A percentile compares a stretch with the other conserved stretches of the same genome.
These are phyloP conservation scores for Haberlea rhodopensis DNA, from an alignment of 257 asterid species.

Conservation along the genomic window DNA sequence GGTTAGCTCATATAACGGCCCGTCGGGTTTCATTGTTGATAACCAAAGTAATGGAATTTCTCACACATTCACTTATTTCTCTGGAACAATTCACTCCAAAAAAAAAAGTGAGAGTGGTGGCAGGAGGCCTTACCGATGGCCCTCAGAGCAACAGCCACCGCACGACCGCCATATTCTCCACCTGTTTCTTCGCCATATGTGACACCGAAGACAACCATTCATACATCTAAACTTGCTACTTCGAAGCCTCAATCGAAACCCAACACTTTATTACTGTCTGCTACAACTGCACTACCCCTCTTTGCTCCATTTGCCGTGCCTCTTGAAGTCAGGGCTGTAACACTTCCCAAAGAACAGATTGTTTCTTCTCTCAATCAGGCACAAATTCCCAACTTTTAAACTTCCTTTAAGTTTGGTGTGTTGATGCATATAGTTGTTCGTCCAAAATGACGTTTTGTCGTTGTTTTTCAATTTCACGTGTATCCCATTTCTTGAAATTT, in stretches of 20 bases:
- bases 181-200: conserved; percentile 32
- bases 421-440: no score
- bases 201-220: conserved; percentile 23
- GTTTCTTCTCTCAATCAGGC: conserved; percentile 90
- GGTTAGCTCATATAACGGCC: background rate
- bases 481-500: conserved; percentile 12
- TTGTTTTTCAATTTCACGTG: background rate
- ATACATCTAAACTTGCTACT: conserved; percentile 32
- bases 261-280: conserved; percentile 42
- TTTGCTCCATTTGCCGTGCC: conserved; percentile 57
- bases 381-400: background rate
- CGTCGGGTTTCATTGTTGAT: no score
- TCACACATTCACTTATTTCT: conserved; percentile 5
- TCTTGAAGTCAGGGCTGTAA: conserved; percentile 63
- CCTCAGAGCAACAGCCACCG: conserved; percentile 80
- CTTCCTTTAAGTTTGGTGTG: no score
- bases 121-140: conserved; percentile 50
- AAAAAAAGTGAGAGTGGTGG: background rate
- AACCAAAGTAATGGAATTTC: background rate
- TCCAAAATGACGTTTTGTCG: no score
- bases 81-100: conserved; percentile 28
- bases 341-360: conserved; percentile 75
- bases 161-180: conserved; percentile 44
- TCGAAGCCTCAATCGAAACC: conserved; percentile 33
- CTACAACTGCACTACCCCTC: conserved; percentile 60